These are phyloP conservation scores for Dactylellina sp. DNA, from an alignment of 2,329 filamentous ascomycete species.

Conservation along the genomic window DNA sequence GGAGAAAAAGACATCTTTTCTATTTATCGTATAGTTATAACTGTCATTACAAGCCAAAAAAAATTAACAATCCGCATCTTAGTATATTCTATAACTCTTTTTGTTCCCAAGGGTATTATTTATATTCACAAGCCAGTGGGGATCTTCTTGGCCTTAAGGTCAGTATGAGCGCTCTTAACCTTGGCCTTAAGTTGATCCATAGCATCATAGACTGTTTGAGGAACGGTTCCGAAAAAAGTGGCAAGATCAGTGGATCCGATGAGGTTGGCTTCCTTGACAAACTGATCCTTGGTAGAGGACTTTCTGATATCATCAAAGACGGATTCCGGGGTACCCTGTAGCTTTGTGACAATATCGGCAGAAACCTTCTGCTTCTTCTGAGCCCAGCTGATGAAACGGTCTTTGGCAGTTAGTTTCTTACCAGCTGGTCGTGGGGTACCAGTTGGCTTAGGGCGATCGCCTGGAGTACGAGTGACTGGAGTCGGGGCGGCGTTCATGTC, in stretches of 20 bases:
- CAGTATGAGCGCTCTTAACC: constrained; percentile 22
- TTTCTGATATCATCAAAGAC: constrained; percentile 29
- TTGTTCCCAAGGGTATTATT: too few relatives aligned
- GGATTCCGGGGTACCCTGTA: constrained; percentile 21
- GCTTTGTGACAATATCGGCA: constrained; percentile 23
- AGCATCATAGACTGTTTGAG: constrained; percentile 19
- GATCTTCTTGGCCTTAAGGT: constrained; percentile 29
- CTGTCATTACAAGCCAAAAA: constrained; percentile 31
- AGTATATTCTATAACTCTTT: too few relatives aligned
- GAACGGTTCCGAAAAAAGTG: constrained; percentile 29
- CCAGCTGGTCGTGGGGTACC: constrained; percentile 16
- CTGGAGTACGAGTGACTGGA: constrained; percentile 5
- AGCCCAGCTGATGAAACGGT: constrained; percentile 36
- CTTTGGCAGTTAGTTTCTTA: constrained; percentile 18
- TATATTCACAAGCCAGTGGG: constrained; percentile 31
- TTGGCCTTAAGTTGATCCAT: constrained; percentile 24
- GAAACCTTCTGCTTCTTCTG: constrained; percentile 15
- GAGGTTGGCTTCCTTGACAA: constrained; percentile 42
- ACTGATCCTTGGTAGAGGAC: constrained; percentile 18
- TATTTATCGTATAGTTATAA: background rate
- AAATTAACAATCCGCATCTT: too few relatives aligned
- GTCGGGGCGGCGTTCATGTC: constrained; percentile 25
- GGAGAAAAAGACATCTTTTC: background rate
- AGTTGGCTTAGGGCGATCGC: constrained; percentile 8
- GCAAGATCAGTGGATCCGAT: constrained; percentile 17